These are phyloP conservation scores for Neopestalotiopsis rosae DNA, from an alignment of 2,329 filamentous ascomycete genomes.

Conservation along the genomic window DNA sequence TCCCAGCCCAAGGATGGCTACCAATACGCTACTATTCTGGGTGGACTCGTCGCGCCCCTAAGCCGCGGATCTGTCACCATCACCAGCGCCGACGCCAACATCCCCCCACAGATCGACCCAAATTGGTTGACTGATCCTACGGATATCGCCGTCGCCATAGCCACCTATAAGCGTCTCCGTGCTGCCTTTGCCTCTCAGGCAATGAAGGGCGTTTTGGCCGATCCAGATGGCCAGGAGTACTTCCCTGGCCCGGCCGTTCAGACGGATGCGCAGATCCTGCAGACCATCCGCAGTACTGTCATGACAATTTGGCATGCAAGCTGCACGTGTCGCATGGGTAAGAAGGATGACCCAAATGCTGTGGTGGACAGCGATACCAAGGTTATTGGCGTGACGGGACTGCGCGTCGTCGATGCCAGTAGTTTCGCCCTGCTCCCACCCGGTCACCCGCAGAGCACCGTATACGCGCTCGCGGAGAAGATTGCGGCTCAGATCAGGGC, in stretches of 20 bases:
- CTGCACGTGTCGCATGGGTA: constrained; percentile 27
- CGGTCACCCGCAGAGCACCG: constrained; percentile 20
- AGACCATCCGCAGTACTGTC: constrained; percentile 17
- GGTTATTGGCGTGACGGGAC: constrained; percentile 25
- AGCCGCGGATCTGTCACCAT: constrained; percentile 27
- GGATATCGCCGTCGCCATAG: constrained; percentile 50
- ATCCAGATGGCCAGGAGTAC: constrained; percentile 9
- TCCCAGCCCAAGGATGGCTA: constrained; percentile 22
- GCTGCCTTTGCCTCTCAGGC: constrained; percentile 25
- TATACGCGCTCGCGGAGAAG: constrained; percentile 21
- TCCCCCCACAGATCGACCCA: constrained; percentile 43
- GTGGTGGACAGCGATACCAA: constrained; percentile 24
- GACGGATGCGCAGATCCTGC: constrained; percentile 20
- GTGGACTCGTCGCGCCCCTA: constrained; percentile 7
- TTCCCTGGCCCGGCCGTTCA: constrained; percentile 17
- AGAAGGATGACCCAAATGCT: constrained; percentile 19
- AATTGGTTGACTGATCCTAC: constrained; percentile 49
- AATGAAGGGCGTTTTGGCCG: constrained; percentile 14
- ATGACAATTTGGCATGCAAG: constrained; percentile 24
- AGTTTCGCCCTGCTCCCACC: constrained; percentile 20
- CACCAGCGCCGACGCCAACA: constrained; percentile 15
- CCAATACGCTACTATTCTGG: constrained; percentile 22
- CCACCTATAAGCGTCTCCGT: constrained; percentile 47
- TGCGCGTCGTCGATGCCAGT: constrained; percentile 23
- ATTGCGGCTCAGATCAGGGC: constrained; percentile 11